Conservation (phyloP, 108 stramenopile species). For the Discostella pseudostelligera region DNA sequence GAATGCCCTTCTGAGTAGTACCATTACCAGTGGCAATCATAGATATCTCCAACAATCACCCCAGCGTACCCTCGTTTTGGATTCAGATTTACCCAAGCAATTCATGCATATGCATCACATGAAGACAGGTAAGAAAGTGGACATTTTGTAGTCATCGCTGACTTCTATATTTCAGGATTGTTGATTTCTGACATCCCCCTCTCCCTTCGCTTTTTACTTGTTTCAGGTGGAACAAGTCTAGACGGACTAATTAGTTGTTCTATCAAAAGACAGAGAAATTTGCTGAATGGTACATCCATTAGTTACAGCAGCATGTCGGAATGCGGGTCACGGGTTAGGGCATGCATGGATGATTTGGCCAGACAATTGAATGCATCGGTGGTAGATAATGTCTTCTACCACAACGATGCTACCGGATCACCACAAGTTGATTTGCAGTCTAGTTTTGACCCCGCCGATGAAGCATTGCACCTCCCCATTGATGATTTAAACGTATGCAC, state of each 20-base stretch:
- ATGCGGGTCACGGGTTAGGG: slow-evolving; percentile 24
- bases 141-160: background rate
- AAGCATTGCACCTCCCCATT: slow-evolving; percentile 19
- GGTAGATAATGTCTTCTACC: slow-evolving; percentile 39
- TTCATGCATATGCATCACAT: slow-evolving; percentile 84
- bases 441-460: slow-evolving; percentile 40
- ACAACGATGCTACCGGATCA: slow-evolving; percentile 31
- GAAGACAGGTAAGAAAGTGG: slow-evolving; percentile 49
- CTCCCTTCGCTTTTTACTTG: no score
- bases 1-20: slow-evolving; percentile 25
- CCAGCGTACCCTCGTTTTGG: slow-evolving; percentile 34
- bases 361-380: slow-evolving; percentile 30
- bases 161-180: background rate
- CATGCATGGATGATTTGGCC: slow-evolving; percentile 36
- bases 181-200: no score
- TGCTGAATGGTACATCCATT: slow-evolving; percentile 21
- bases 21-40: slow-evolving; percentile 8
- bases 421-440: slow-evolving; percentile 15
- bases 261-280: slow-evolving; percentile 32
- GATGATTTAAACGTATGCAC: slow-evolving; percentile 39
- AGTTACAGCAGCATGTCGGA: slow-evolving; percentile 40
- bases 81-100: slow-evolving; percentile 51
- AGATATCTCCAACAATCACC: background rate
- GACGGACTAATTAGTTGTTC: slow-evolving; percentile 59
- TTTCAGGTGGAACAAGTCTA: slow-evolving; percentile 60